Percentiles rank a stretch among this genome's conserved stretches.
These are phyloP conservation scores for Saccharomycopsis sp. DNA, from an alignment of 805 yeast species.

Conservation along the genomic window DNA sequence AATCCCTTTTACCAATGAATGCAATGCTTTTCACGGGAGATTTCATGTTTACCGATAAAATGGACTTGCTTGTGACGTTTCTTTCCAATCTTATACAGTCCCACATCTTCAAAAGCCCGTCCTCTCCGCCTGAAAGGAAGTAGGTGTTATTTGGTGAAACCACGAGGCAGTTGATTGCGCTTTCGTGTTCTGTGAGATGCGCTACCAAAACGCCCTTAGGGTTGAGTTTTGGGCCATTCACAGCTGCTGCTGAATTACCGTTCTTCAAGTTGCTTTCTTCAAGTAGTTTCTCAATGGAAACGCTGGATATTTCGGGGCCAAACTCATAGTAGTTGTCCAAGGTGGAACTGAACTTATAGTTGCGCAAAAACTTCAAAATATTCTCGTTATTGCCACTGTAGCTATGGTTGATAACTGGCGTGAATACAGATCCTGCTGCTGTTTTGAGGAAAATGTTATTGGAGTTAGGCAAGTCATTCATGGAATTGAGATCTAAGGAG, in stretches of 20 bases:
- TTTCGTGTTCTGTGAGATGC: slow-evolving; percentile 55
- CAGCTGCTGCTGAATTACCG: slow-evolving; percentile 7
- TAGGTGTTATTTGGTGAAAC: slow-evolving; percentile 56
- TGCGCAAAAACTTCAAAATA: slow-evolving; percentile 48
- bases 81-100: slow-evolving; percentile 58
- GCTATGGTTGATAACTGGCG: slow-evolving; percentile 40
- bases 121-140: slow-evolving; percentile 72
- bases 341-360: slow-evolving; percentile 48
- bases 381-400: slow-evolving; percentile 65
- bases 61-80: slow-evolving; percentile 48
- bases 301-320: slow-evolving; percentile 36
- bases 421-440: slow-evolving; percentile 8
- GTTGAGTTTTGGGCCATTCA: slow-evolving; percentile 12
- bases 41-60: slow-evolving; percentile 40
- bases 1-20: slow-evolving; percentile 48
- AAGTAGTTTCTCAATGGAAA: neutral
- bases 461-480: neutral
- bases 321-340: slow-evolving; percentile 61
- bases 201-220: slow-evolving; percentile 55
- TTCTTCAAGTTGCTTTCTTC: slow-evolving; percentile 2
- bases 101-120: slow-evolving; percentile 74
- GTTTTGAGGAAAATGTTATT: slow-evolving; percentile 5
- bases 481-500: neutral
- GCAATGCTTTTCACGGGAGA: slow-evolving; percentile 43
- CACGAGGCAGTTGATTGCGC: slow-evolving; percentile 49